Evolutionary conservation across 1,284 basidiomycete species (phyloP).

Genomic region (Apiotrichum siamense): DNA sequence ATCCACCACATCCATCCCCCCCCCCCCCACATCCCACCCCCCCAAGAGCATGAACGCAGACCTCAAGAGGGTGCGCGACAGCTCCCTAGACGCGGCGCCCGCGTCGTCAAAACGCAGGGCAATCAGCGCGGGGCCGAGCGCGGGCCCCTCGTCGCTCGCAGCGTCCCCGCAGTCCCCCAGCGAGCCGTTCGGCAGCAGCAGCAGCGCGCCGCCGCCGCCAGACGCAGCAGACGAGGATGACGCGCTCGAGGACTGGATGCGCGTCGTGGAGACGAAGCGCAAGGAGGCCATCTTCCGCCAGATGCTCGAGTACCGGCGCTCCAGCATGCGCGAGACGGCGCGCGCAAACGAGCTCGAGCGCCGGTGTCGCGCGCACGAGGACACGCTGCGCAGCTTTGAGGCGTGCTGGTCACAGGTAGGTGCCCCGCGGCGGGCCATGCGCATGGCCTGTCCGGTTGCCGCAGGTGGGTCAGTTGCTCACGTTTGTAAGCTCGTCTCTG

Average conservation of each 20-base stretch:
- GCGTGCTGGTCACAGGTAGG: conserved; percentile 85
- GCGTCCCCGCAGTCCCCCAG: conserved; percentile 4
- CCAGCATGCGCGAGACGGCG: conserved; percentile 63
- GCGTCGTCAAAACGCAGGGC: conserved; percentile 34
- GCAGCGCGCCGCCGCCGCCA: no score
- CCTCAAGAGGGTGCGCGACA: conserved; percentile 43
- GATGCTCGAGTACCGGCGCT: conserved; percentile 83
- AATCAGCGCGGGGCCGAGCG: conserved; percentile 19
- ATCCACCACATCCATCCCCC: background rate
- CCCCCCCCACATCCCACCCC: conserved; percentile 4
- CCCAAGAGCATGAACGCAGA: conserved; percentile 39
- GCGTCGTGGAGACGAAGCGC: conserved; percentile 54
- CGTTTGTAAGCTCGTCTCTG: conserved; percentile 38
- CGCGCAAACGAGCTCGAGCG: conserved; percentile 68
- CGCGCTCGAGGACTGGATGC: conserved; percentile 40
- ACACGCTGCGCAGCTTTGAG: conserved; percentile 69
- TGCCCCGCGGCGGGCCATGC: background rate
- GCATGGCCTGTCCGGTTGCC: background rate
- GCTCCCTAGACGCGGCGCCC: conserved; percentile 27
- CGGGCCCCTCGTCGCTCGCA: conserved; percentile 7
- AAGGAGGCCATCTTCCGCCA: conserved; percentile 89
- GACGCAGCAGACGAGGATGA: conserved; percentile 21
- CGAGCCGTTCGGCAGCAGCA: background rate
- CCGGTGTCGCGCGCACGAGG: conserved; percentile 66
- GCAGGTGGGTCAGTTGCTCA: conserved; percentile 6